These are phyloP conservation scores for Amanita exitialis DNA, from an alignment of 768 basidiomycete genomes.

Conservation along the genomic window DNA sequence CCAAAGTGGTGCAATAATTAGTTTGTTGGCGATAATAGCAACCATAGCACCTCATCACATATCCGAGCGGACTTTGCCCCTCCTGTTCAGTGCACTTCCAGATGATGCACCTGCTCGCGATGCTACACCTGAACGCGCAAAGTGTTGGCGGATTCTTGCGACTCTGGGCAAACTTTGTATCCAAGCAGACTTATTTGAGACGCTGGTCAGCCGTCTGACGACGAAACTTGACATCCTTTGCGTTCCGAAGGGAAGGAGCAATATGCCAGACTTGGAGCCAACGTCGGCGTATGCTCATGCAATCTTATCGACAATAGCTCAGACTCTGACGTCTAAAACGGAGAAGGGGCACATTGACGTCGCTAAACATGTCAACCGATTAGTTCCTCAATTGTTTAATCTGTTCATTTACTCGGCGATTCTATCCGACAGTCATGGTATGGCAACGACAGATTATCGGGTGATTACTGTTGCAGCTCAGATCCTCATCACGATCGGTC, in stretches of 20 bases:
- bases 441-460: conserved; percentile 32
- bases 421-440: conserved; percentile 13
- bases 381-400: conserved; percentile 65
- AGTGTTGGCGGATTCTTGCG: conserved; percentile 58
- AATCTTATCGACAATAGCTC: conserved; percentile 59
- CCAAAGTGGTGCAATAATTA: conserved; percentile 46
- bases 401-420: conserved; percentile 41
- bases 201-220: conserved; percentile 64
- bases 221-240: conserved; percentile 72
- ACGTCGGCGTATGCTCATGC: conserved; percentile 81
- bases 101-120: conserved; percentile 48
- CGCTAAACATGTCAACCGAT: conserved; percentile 65
- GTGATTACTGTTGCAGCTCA: conserved; percentile 53
- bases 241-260: conserved; percentile 16
- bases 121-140: conserved; percentile 43
- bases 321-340: conserved; percentile 42
- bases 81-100: conserved; percentile 70
- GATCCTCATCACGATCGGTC: conserved; percentile 59
- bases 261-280: conserved; percentile 37
- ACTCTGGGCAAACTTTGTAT: conserved; percentile 66
- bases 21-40: conserved; percentile 56
- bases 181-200: conserved; percentile 74
- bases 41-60: conserved; percentile 51
- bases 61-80: conserved; percentile 66
- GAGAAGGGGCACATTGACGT: conserved; percentile 58